These are phyloP conservation scores for Cytospora leucostoma DNA, from an alignment of 2,329 filamentous ascomycete genomes.

Conservation along the genomic window DNA sequence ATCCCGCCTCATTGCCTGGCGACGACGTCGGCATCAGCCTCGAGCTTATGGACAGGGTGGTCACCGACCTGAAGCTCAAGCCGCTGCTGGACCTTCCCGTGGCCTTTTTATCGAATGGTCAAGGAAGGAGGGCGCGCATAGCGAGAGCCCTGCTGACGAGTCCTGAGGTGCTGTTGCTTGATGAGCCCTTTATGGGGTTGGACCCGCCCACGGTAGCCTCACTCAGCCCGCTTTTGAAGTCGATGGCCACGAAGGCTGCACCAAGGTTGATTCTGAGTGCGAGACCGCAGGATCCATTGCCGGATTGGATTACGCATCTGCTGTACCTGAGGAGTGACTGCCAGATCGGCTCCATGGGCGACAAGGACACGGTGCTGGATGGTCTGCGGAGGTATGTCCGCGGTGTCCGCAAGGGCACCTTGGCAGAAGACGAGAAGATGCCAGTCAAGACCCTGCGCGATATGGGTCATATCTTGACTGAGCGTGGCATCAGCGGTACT, in stretches of 20 bases:
- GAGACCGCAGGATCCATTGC: constrained; percentile 82
- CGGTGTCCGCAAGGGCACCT: constrained; percentile 47
- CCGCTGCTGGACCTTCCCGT: constrained; percentile 78
- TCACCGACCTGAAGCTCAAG: constrained; percentile 68
- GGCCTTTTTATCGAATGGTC: constrained; percentile 89
- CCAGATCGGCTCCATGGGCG: constrained; percentile 65
- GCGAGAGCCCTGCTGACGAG: constrained; percentile 78
- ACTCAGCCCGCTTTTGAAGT: constrained; percentile 70
- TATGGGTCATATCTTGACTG: constrained; percentile 51
- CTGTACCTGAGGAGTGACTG: constrained; percentile 70
- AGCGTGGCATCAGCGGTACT: constrained; percentile 41
- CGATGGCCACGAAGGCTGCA: constrained; percentile 63
- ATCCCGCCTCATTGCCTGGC: constrained; percentile 62
- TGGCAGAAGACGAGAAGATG: constrained; percentile 49
- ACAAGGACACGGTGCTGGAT: constrained; percentile 62
- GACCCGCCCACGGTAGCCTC: constrained; percentile 78
- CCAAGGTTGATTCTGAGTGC: constrained; percentile 77
- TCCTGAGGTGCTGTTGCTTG: constrained; percentile 81
- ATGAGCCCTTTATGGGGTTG: constrained; percentile 95
- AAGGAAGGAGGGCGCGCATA: constrained; percentile 83
- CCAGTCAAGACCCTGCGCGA: constrained; percentile 52
- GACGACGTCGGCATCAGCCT: constrained; percentile 52
- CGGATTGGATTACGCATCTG: constrained; percentile 87
- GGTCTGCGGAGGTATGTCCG: constrained; percentile 51
- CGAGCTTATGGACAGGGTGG: constrained; percentile 60